Evolutionary conservation across 2,329 filamentous ascomycete species (phyloP), one percentile per base, ranked within the genome.

Genomic region (Aspergillus sclerotialis): DNA sequence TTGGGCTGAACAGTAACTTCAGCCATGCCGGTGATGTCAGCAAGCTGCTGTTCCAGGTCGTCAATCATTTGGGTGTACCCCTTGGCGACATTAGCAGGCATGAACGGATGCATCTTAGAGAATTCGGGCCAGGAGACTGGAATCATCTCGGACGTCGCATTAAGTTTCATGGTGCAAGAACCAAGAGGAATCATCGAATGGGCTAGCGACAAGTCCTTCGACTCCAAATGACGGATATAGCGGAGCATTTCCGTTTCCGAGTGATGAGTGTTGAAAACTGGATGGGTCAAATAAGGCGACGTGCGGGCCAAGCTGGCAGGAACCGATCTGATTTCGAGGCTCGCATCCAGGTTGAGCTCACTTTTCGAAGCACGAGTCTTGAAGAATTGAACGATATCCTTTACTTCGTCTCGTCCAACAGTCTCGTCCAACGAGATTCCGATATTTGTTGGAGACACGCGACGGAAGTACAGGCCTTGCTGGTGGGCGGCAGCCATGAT

Each of bases 121-220:
- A 89, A 86, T 32, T 81, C 77, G 1, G 80, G 78, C 64, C 80
- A 82, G 1, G 84, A 84, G 36, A 95, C 74, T 6, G 89, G 83
- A 11, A 84, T 75, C 90, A 96, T 95, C 67, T 95, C 87, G 1
- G 85, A 85, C 3, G 89, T 92, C 27, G 84, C 85, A 60, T 95
- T 95, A 34, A 95, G 78, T 72, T 96, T 96, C 90, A 96, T 96
- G 10, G 90, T 96, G 70, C 90, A 96, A 1, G 90, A 95, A 13
- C 90, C 90, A 1, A 96, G 76, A 2, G 90, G 88, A 41, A 96
- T 96, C 90, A 96, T 96, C 11, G 89, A 95, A 66, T 96, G 90
- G 2, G 89, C 85, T 4, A 95, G 73, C 2, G 90, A 95, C 10
- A 96, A 69, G 57, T 96, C 90, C 69, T 94, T 95, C 32, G 88